Evolutionary conservation across 331 rosid genomes (phyloP).

Genomic region (Acacia concinna): DNA sequence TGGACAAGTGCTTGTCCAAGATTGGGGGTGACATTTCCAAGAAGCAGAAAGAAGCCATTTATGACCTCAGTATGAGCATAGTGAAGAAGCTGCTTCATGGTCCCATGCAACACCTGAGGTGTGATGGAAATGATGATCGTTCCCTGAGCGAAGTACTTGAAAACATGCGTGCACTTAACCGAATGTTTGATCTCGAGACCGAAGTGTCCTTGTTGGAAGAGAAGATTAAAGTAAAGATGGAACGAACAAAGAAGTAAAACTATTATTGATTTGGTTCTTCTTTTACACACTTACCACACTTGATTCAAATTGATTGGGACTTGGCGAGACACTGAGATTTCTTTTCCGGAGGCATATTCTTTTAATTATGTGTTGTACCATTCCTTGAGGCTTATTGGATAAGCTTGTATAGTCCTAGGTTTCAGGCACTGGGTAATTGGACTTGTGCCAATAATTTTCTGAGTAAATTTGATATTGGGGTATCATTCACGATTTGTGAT

Average conservation of each 20-base stretch:
- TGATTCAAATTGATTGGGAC: constrained; percentile 12
- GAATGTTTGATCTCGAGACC: constrained; percentile 93
- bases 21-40: constrained; percentile 66
- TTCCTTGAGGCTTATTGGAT: constrained; percentile 1
- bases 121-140: constrained; percentile 59
- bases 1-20: constrained; percentile 80
- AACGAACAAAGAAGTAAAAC: constrained; percentile 42
- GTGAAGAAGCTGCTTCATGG: constrained; percentile 84
- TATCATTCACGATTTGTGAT: constrained; percentile 15
- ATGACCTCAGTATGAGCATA: constrained; percentile 78
- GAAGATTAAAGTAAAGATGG: constrained; percentile 73
- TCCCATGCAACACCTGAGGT: constrained; percentile 89
- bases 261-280: constrained; percentile 15
- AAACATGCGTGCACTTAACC: constrained; percentile 85
- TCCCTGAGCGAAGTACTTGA: constrained; percentile 63
- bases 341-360: constrained; percentile 29
- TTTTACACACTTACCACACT: constrained; percentile 15
- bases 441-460: not conserved
- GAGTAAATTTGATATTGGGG: not conserved
- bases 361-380: constrained; percentile 29
- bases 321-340: constrained; percentile 32
- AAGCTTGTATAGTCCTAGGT: constrained; percentile 12
- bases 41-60: constrained; percentile 64
- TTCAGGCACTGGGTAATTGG: constrained; percentile 9
- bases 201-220: constrained; percentile 68